A percentile compares a stretch with the other conserved stretches of the same genome.
Evolutionary conservation across 345 rosid genomes (phyloP).

Genomic region (Citrus reticulata): DNA sequence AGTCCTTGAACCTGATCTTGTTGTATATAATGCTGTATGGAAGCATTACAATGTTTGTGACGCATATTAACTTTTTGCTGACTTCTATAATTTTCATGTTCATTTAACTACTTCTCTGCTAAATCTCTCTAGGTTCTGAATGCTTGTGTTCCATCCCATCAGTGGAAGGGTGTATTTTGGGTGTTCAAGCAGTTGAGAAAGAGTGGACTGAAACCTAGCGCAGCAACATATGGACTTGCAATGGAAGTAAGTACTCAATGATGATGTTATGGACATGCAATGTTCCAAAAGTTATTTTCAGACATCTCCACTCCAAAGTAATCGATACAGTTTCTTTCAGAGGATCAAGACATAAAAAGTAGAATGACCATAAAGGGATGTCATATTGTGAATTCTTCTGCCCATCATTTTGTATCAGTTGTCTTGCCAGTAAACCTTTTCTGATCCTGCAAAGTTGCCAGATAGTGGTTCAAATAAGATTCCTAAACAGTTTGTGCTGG

Average conservation of each 20-base stretch:
- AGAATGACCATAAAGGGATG: not conserved
- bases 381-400: not conserved
- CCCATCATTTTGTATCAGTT: not conserved
- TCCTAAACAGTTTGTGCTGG: not conserved
- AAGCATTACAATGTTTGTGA: conserved; percentile 12
- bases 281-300: not conserved
- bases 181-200: conserved; percentile 80
- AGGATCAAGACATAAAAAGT: not conserved
- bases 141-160: conserved; percentile 78
- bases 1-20: conserved; percentile 77
- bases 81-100: not conserved
- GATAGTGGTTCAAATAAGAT: conserved; percentile 2
- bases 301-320: not conserved
- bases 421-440: not conserved
- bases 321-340: not conserved
- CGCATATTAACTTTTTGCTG: not conserved
- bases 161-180: conserved; percentile 94
- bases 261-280: not conserved
- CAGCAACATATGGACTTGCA: conserved; percentile 93
- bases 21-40: conserved; percentile 92
- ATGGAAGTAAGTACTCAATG: conserved; percentile 72
- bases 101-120: conserved; percentile 1
- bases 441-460: not conserved
- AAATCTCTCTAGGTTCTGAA: conserved; percentile 57
- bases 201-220: conserved; percentile 76